phyloP scores from a whole-genome alignment of 2,329 filamentous ascomycete species.

The Aspergillus costaricaensis region DNA sequence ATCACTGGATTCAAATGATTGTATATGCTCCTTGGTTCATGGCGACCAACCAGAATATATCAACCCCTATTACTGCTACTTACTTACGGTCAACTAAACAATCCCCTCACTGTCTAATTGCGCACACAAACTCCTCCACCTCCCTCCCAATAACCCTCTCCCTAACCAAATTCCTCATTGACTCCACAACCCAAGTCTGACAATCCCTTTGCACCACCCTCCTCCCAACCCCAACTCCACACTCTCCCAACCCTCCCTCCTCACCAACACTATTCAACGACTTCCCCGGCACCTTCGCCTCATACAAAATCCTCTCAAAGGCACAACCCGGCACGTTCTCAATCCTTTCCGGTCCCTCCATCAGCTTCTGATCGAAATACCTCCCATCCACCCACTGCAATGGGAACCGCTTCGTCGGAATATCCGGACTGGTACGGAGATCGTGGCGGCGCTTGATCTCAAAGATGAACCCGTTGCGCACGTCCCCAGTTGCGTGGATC shows the following conservation, averaged over 20 bases:
- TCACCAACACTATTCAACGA: conserved; percentile 16
- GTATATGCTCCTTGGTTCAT: no score
- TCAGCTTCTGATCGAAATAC: conserved; percentile 32
- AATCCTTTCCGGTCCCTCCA: conserved; percentile 16
- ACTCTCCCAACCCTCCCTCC: background rate
- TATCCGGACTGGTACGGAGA: conserved; percentile 12
- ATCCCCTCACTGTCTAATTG: conserved; percentile 29
- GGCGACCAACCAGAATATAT: no score
- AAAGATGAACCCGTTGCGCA: conserved; percentile 34
- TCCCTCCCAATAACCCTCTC: conserved; percentile 29
- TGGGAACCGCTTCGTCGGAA: conserved; percentile 26
- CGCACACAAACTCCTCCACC: conserved; percentile 31
- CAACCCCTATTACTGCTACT: no score
- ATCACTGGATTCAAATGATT: no score
- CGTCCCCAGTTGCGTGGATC: conserved; percentile 36
- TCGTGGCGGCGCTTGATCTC: conserved; percentile 34
- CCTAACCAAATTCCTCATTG: conserved; percentile 31
- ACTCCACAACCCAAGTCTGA: conserved; percentile 42
- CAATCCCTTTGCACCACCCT: conserved; percentile 36
- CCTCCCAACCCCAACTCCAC: background rate
- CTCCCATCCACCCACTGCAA: conserved; percentile 34
- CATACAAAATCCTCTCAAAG: conserved; percentile 29
- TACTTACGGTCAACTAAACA: no score
- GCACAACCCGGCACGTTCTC: conserved; percentile 27
- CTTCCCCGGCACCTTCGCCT: conserved; percentile 17